These are phyloP conservation scores for Dactylis glomerata DNA, from an alignment of 176 grass and related monocot genomes.

Conservation along the genomic window DNA sequence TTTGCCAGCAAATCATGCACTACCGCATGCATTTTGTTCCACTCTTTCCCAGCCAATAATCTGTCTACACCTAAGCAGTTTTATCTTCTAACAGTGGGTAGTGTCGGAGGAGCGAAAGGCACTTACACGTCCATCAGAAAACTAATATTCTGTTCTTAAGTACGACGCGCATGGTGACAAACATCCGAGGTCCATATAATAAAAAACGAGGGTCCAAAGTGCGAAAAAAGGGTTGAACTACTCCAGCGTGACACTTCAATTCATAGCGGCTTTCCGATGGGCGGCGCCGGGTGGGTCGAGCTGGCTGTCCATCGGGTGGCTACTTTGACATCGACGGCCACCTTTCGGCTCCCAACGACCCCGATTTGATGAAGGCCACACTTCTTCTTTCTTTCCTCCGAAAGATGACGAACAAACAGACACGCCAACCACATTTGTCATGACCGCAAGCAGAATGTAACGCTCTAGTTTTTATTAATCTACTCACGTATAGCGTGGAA, in stretches of 20 bases:
- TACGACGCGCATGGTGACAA: background rate
- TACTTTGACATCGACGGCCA: slow-evolving; percentile 19
- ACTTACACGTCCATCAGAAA: too few relatives aligned
- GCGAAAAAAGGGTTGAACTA: background rate
- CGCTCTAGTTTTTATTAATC: background rate
- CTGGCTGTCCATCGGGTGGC: background rate
- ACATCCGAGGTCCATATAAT: background rate
- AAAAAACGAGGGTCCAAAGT: background rate
- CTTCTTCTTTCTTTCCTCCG: background rate
- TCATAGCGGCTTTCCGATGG: slow-evolving; percentile 2
- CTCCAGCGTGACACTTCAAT: slow-evolving; percentile 8
- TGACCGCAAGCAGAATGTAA: background rate
- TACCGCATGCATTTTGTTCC: too few relatives aligned
- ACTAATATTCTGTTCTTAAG: background rate
- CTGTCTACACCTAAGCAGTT: too few relatives aligned
- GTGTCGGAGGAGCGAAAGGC: too few relatives aligned
- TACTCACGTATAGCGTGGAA: background rate
- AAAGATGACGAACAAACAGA: background rate
- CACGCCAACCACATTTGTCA: background rate
- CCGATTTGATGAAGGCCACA: background rate
- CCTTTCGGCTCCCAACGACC: slow-evolving; percentile 42
- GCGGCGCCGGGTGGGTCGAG: slow-evolving; percentile 9
- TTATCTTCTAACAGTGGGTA: too few relatives aligned
- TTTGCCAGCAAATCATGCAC: too few relatives aligned
- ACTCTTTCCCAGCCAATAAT: too few relatives aligned